Percentiles rank a stretch among this genome's conserved stretches.
Conservation (phyloP, 768 basidiomycete genomes). For the Rhodotorula babjevae region DNA sequence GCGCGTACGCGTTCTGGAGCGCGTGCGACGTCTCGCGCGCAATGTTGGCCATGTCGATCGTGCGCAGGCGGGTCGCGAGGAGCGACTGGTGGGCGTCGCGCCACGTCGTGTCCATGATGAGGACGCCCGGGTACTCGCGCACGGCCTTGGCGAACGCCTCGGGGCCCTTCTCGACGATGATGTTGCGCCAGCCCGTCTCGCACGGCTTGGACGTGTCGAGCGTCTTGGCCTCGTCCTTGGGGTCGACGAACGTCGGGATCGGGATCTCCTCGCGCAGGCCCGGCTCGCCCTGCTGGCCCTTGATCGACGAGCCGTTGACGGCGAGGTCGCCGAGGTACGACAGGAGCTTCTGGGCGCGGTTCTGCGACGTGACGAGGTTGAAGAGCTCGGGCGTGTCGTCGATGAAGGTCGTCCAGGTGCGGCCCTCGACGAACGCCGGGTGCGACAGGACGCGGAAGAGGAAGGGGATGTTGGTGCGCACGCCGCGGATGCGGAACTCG, state of each 20-base stretch:
- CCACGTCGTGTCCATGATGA: constrained; percentile 66
- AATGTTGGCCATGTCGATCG: constrained; percentile 95
- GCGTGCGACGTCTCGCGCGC: constrained; percentile 96
- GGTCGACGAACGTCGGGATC: constrained; percentile 72
- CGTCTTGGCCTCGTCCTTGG: constrained; percentile 64
- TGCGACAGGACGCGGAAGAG: constrained; percentile 95
- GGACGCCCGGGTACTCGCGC: constrained; percentile 84
- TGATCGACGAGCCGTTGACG: constrained; percentile 97
- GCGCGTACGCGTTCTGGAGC: constrained; percentile 85
- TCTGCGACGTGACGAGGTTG: constrained; percentile 94
- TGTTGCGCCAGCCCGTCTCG: constrained; percentile 90
- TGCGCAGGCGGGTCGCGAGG: constrained; percentile 90
- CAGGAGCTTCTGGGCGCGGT: constrained; percentile 94
- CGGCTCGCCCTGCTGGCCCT: constrained; percentile 90
- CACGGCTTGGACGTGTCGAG: constrained; percentile 79
- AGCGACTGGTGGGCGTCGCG: constrained; percentile 98
- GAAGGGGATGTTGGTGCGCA: constrained; percentile 97
- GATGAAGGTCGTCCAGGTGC: constrained; percentile 99
- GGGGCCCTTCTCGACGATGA: constrained; percentile 94
- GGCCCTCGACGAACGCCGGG: constrained; percentile 89
- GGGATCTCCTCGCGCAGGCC: constrained; percentile 84
- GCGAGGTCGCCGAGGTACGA: constrained; percentile 95
- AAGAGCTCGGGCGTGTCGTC: constrained; percentile 99
- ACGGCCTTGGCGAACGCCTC: constrained; percentile 98
- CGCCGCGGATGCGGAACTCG: constrained; percentile 92